Conservation (phyloP, 306 rosid genomes). For the Cucumis hystrix region DNA sequence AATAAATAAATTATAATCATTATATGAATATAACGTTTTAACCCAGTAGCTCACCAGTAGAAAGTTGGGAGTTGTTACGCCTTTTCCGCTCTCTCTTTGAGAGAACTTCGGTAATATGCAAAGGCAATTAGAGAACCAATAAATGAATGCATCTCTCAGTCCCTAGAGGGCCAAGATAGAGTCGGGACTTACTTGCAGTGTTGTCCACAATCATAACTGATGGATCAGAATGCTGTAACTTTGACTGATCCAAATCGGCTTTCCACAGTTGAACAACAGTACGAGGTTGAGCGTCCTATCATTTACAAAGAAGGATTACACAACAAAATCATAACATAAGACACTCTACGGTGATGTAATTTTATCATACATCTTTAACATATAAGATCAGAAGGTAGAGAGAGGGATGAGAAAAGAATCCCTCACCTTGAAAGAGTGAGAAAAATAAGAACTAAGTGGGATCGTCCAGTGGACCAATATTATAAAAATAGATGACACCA, state of each 20-base stretch:
- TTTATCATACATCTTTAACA: not conserved
- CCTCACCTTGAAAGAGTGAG: not conserved
- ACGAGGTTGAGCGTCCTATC: conserved; percentile 80
- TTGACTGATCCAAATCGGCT: conserved; percentile 72
- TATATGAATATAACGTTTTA: not conserved
- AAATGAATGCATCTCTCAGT: not conserved
- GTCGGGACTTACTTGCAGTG: conserved; percentile 30
- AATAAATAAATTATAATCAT: not conserved
- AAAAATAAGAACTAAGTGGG: not conserved
- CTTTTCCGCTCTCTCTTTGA: not conserved
- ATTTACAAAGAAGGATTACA: conserved; percentile 16
- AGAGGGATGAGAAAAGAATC: not conserved
- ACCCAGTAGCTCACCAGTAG: not conserved
- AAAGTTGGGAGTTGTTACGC: not conserved
- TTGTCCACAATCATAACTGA: conserved; percentile 49
- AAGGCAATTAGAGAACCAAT: not conserved
- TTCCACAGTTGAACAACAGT: conserved; percentile 62
- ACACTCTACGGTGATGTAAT: not conserved
- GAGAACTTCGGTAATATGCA: not conserved
- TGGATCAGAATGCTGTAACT: conserved; percentile 65
- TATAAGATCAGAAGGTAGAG: not conserved
- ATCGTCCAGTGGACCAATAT: not conserved
- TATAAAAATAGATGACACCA: not conserved
- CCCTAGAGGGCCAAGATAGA: not conserved
- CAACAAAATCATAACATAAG: conserved; percentile 2